Evolutionary conservation across 192 early-diverging fungal genomes (phyloP).

Genomic region (Coemansia aciculifera): DNA sequence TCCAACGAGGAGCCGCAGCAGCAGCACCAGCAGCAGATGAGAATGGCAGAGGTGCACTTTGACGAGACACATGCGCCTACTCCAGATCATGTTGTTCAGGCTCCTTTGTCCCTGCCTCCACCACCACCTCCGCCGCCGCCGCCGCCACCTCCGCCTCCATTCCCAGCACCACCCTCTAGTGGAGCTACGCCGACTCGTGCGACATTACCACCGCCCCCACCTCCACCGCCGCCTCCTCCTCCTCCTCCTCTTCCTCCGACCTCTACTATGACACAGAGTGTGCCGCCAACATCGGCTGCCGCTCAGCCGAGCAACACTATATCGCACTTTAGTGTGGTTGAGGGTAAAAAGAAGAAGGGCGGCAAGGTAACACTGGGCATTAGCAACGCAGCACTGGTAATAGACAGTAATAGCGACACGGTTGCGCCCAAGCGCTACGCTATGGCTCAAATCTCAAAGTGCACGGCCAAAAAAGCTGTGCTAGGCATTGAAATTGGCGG

Average conservation of each 20-base stretch:
- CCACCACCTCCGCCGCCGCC: not conserved
- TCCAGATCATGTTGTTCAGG: not conserved
- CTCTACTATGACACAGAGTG: not conserved
- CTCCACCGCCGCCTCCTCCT: not conserved
- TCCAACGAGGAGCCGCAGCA: constrained; percentile 9
- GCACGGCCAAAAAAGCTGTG: constrained; percentile 63
- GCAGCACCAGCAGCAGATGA: not conserved
- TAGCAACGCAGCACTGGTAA: constrained; percentile 62
- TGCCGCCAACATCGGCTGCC: not conserved
- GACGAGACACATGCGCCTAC: not conserved
- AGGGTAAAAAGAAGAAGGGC: constrained; percentile 77
- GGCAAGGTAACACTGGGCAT: constrained; percentile 68
- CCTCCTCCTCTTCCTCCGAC: constrained; percentile 2
- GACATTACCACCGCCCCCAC: not conserved
- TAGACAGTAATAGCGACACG: constrained; percentile 59
- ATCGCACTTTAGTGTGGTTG: constrained; percentile 42
- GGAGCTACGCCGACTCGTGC: constrained; percentile 7
- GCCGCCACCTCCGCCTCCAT: constrained; percentile 7
- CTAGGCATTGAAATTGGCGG: constrained; percentile 66
- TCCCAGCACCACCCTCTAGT: not conserved
- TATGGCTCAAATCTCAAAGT: constrained; percentile 62
- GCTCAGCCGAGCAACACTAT: constrained; percentile 19
- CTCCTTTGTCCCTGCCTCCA: constrained; percentile 4
- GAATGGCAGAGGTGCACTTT: not conserved
- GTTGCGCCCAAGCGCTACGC: constrained; percentile 47